These are phyloP conservation scores for Ophiorrhiza pumila DNA, from an alignment of 257 asterid species.

Conservation along the genomic window DNA sequence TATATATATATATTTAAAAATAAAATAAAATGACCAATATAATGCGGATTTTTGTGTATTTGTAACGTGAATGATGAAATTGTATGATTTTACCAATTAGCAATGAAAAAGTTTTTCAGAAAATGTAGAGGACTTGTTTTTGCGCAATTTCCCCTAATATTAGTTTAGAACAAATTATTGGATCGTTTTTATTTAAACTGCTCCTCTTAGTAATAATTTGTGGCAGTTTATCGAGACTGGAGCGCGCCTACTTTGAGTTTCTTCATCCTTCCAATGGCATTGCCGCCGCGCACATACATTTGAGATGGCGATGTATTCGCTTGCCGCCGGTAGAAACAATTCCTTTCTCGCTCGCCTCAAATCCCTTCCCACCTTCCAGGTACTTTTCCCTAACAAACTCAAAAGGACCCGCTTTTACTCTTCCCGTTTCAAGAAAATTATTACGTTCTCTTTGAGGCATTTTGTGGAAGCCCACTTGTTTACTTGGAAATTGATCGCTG, in stretches of 20 bases:
- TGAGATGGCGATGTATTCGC: conserved; percentile 38
- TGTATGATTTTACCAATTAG: no score
- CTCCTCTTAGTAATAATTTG: neutral
- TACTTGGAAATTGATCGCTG: neutral
- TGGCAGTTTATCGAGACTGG: neutral
- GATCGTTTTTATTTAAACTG: no score
- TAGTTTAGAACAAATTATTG: no score
- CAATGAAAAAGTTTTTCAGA: no score
- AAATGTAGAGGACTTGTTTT: no score
- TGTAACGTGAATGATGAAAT: no score
- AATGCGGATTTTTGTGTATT: no score
- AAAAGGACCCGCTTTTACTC: no score
- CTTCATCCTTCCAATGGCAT: conserved; percentile 16
- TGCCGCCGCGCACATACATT: conserved; percentile 30
- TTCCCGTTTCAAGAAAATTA: neutral
- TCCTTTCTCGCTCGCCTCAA: conserved; percentile 36
- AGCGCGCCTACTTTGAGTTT: conserved; percentile 17
- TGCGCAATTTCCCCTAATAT: no score
- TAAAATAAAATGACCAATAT: no score
- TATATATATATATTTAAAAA: no score
- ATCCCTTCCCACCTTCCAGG: conserved; percentile 45
- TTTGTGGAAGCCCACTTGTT: conserved; percentile 37
- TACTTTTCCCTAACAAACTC: neutral
- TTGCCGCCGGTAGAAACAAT: conserved; percentile 28
- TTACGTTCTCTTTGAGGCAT: conserved; percentile 29